Percentiles rank a stretch among this genome's conserved stretches.
Evolutionary conservation across 257 asterid genomes (phyloP).

Genomic region (Coffea eugenioides): DNA sequence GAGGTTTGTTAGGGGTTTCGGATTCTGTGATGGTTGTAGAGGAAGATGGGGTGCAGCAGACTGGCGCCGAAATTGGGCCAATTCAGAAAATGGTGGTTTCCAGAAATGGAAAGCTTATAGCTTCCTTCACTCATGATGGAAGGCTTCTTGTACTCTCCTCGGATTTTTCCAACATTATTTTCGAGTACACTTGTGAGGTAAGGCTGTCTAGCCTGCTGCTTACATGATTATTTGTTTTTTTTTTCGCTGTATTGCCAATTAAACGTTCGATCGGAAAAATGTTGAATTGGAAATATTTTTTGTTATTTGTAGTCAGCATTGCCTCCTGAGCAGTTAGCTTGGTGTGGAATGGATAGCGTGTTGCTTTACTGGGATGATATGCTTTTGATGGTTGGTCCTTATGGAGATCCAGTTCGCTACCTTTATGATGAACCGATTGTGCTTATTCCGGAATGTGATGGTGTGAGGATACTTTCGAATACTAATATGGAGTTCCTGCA

Average conservation of each 20-base stretch:
- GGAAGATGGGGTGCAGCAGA: slow-evolving; percentile 81
- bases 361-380: slow-evolving; percentile 94
- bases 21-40: slow-evolving; percentile 81
- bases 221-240: not conserved
- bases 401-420: slow-evolving; percentile 84
- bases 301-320: slow-evolving; percentile 63
- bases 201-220: not conserved
- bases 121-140: slow-evolving; percentile 84
- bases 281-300: not conserved
- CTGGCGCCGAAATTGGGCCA: slow-evolving; percentile 74
- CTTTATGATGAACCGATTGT: slow-evolving; percentile 82
- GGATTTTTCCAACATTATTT: slow-evolving; percentile 68
- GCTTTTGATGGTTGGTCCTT: slow-evolving; percentile 94
- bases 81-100: slow-evolving; percentile 91
- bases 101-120: slow-evolving; percentile 77
- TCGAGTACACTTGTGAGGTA: slow-evolving; percentile 86
- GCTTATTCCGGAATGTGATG: slow-evolving; percentile 93
- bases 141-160: slow-evolving; percentile 81
- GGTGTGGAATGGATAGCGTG: slow-evolving; percentile 97
- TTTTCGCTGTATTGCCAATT: not conserved
- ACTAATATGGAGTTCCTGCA: slow-evolving; percentile 86
- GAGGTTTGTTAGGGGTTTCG: slow-evolving; percentile 78
- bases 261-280: not conserved
- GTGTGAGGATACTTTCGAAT: slow-evolving; percentile 83
- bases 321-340: slow-evolving; percentile 93